Evolutionary conservation across 345 rosid species (phyloP).

Genomic region (Trapa incisa): DNA sequence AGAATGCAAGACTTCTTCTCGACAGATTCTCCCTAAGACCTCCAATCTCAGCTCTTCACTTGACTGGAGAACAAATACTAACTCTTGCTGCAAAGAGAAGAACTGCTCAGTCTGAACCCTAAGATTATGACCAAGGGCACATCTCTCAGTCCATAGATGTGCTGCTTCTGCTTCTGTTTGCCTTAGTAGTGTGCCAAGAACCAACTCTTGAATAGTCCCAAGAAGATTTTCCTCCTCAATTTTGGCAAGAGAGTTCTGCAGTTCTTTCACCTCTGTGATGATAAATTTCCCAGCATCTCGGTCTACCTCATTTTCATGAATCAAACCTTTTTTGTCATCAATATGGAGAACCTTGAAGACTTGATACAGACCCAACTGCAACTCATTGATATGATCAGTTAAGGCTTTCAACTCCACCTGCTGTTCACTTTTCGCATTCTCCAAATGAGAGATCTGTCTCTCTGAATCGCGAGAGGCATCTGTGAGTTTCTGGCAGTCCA

Average conservation of each 20-base stretch:
- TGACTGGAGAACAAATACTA: slow-evolving; percentile 23
- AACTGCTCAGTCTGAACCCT: slow-evolving; percentile 34
- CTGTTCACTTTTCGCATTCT: slow-evolving; percentile 39
- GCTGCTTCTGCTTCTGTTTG: slow-evolving; percentile 51
- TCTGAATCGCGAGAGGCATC: slow-evolving; percentile 47
- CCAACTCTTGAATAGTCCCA: slow-evolving; percentile 39
- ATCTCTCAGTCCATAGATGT: slow-evolving; percentile 36
- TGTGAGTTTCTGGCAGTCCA: slow-evolving; percentile 39
- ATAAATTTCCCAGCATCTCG: slow-evolving; percentile 25
- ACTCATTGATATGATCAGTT: slow-evolving; percentile 29
- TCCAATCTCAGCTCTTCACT: slow-evolving; percentile 42
- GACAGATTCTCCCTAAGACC: slow-evolving; percentile 36
- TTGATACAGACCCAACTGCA: slow-evolving; percentile 39
- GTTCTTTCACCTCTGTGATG: slow-evolving; percentile 35
- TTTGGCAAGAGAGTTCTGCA: slow-evolving; percentile 30
- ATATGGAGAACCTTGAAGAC: slow-evolving; percentile 39
- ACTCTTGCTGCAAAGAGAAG: slow-evolving; percentile 28
- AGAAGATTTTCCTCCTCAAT: slow-evolving; percentile 47
- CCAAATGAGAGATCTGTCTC: slow-evolving; percentile 42
- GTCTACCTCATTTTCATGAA: slow-evolving; percentile 30
- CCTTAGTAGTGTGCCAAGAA: slow-evolving; percentile 48
- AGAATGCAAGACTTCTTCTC: slow-evolving; percentile 42
- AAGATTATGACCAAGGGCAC: slow-evolving; percentile 31
- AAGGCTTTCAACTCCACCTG: slow-evolving; percentile 26
- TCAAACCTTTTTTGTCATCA: slow-evolving; percentile 35